phyloP scores from a whole-genome alignment of 2,329 filamentous ascomycete species.

The Sporothrix inflata region DNA sequence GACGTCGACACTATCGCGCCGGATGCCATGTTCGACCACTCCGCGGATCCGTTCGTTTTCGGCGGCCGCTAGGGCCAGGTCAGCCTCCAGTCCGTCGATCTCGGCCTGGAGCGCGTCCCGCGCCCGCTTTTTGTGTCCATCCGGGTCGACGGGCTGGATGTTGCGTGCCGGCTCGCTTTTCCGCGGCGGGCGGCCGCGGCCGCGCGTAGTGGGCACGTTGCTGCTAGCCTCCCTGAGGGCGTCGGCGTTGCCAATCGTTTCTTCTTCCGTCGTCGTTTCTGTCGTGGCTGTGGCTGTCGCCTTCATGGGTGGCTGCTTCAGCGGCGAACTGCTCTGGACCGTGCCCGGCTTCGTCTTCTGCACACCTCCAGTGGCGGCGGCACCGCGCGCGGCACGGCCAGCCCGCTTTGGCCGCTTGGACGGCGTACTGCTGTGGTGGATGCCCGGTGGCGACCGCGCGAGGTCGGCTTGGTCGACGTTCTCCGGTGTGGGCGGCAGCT shows the following conservation, averaged over 20 bases:
- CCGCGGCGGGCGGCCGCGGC: not conserved
- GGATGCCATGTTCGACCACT: not conserved
- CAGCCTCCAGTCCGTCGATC: conserved; percentile 58
- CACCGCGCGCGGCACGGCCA: not conserved
- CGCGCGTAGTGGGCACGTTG: not conserved
- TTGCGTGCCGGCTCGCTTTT: conserved; percentile 44
- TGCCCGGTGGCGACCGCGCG: conserved; percentile 60
- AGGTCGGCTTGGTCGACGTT: conserved; percentile 55
- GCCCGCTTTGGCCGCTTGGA: conserved; percentile 52
- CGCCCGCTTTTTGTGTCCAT: conserved; percentile 54
- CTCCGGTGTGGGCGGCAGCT: conserved; percentile 63
- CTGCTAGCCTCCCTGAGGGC: not conserved
- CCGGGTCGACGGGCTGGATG: conserved; percentile 47
- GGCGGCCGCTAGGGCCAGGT: conserved; percentile 59
- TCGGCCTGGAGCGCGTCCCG: conserved; percentile 60
- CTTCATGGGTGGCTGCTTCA: conserved; percentile 48
- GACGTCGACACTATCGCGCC: not conserved
- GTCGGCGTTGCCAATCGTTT: not conserved
- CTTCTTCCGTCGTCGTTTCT: not conserved
- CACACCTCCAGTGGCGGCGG: conserved; percentile 34
- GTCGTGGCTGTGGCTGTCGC: not conserved
- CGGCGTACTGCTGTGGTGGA: conserved; percentile 57
- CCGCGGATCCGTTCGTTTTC: conserved; percentile 60
- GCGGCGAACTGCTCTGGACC: conserved; percentile 50
- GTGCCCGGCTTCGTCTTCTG: not conserved